A percentile compares a stretch with the other conserved stretches of the same genome.
Evolutionary conservation across 331 rosid species (phyloP).

Genomic region (Malus hybrid): DNA sequence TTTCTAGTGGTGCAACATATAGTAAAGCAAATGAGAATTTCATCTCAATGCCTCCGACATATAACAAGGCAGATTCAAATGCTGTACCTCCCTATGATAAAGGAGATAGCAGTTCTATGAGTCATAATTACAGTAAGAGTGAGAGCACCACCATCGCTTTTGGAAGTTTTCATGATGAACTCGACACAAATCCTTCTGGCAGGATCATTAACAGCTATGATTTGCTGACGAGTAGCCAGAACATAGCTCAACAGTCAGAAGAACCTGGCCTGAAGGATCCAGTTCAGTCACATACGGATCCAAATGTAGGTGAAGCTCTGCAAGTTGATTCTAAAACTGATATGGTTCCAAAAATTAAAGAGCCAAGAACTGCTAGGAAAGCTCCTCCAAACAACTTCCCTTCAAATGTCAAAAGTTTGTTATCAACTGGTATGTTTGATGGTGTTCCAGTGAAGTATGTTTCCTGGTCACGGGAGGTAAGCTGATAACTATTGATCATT

Average conservation of each 20-base stretch:
- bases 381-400: constrained; percentile 83
- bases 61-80: constrained; percentile 43
- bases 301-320: constrained; percentile 31
- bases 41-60: constrained; percentile 41
- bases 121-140: constrained; percentile 46
- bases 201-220: constrained; percentile 60
- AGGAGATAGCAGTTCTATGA: constrained; percentile 46
- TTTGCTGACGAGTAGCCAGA: constrained; percentile 51
- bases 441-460: constrained; percentile 85
- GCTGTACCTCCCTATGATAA: constrained; percentile 43
- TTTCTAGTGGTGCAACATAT: constrained; percentile 50
- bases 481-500: constrained; percentile 7
- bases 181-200: constrained; percentile 48
- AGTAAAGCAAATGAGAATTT: constrained; percentile 56
- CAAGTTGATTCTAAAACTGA: constrained; percentile 39
- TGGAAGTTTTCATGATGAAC: constrained; percentile 55
- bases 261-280: constrained; percentile 44
- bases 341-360: constrained; percentile 42
- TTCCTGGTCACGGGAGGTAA: constrained; percentile 94
- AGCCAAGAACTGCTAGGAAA: constrained; percentile 61
- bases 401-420: constrained; percentile 88
- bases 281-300: constrained; percentile 36
- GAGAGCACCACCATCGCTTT: constrained; percentile 63
- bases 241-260: constrained; percentile 42
- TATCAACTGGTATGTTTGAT: constrained; percentile 92